Evolutionary conservation across 768 basidiomycete species (phyloP).

Genomic region (Mycena capillaripes): DNA sequence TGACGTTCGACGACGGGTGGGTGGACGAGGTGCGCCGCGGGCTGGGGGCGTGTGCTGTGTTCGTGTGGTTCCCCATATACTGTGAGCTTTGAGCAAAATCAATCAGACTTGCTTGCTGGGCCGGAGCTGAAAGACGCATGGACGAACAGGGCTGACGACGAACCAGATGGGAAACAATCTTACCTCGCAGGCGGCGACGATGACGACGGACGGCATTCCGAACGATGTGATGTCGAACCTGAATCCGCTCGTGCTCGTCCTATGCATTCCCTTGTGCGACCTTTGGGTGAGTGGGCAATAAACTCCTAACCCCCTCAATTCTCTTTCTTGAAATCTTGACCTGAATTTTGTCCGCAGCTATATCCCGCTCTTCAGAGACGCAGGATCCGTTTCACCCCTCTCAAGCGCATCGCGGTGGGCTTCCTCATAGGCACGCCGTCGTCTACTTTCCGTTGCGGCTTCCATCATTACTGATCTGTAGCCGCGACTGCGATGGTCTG

Average conservation of each 20-base stretch:
- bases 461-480: neutral
- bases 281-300: constrained; percentile 52
- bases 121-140: too few relatives aligned
- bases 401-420: constrained; percentile 72
- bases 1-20: constrained; percentile 70
- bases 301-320: neutral
- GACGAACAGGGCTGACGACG: constrained; percentile 68
- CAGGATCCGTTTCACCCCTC: constrained; percentile 68
- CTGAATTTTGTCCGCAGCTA: constrained; percentile 51
- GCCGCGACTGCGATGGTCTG: constrained; percentile 71
- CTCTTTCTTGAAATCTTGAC: too few relatives aligned
- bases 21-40: constrained; percentile 70
- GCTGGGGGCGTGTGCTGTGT: constrained; percentile 67
- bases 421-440: constrained; percentile 60
- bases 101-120: too few relatives aligned
- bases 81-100: too few relatives aligned
- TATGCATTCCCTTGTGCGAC: constrained; percentile 79
- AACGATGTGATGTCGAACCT: constrained; percentile 71
- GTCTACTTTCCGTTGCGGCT: neutral
- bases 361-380: constrained; percentile 68
- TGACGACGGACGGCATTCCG: constrained; percentile 66
- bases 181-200: constrained; percentile 69
- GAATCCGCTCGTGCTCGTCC: constrained; percentile 66
- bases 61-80: constrained; percentile 67
- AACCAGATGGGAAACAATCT: constrained; percentile 71